phyloP scores from a whole-genome alignment of 306 rosid species.

The Mucuna pruriens region DNA sequence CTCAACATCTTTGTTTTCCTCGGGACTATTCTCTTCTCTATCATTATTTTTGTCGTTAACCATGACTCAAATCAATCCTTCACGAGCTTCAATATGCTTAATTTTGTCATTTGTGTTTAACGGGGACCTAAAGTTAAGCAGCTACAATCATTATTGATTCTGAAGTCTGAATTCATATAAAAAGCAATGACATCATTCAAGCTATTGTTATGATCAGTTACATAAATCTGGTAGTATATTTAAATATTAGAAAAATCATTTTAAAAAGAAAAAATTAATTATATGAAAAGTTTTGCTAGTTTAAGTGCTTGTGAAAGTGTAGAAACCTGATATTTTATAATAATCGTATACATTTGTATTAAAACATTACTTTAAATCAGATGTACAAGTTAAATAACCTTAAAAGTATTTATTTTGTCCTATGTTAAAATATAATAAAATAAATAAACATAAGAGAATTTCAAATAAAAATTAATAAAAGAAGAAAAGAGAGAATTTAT shows the following conservation, averaged over 20 bases:
- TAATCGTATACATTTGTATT: neutral
- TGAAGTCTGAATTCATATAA: constrained; percentile 6
- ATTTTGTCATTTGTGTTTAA: constrained; percentile 24
- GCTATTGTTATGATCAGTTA: neutral
- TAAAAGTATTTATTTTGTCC: neutral
- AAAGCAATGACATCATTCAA: neutral
- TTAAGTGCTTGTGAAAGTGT: neutral
- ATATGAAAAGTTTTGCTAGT: neutral
- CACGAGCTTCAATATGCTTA: neutral
- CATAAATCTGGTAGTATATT: neutral
- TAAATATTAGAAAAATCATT: neutral
- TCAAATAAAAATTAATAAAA: neutral
- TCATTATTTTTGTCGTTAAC: neutral
- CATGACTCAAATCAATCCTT: constrained; percentile 18
- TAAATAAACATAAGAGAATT: neutral
- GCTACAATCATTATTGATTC: neutral
- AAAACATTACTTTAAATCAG: neutral
- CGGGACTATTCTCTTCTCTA: neutral
- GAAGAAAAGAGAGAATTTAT: neutral
- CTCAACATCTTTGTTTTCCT: neutral
- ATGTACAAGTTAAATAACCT: neutral
- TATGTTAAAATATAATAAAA: neutral
- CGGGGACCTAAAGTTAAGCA: neutral
- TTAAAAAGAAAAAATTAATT: neutral
- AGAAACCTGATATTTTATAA: neutral